These are phyloP conservation scores for Nigrospora sphaerica DNA, from an alignment of 2,329 filamentous ascomycete genomes.

Conservation along the genomic window DNA sequence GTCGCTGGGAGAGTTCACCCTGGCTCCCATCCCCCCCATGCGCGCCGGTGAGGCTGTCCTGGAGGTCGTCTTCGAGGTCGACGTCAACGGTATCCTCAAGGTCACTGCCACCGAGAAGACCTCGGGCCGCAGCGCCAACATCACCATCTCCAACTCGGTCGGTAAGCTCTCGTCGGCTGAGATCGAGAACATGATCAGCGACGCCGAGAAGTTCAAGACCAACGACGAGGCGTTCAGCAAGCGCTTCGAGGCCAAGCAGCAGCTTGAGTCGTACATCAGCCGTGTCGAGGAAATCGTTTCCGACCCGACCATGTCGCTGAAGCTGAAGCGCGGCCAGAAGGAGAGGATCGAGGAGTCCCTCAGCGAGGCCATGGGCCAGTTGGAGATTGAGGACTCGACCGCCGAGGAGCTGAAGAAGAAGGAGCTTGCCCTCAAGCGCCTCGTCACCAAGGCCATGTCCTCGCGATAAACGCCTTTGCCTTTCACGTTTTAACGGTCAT, in stretches of 20 bases:
- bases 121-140: constrained; percentile 95
- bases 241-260: constrained; percentile 98
- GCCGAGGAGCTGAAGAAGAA: constrained; percentile 99
- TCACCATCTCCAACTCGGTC: constrained; percentile 99
- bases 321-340: constrained; percentile 98
- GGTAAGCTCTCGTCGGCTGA: constrained; percentile 92
- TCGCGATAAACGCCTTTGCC: constrained; percentile 59
- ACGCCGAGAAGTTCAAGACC: constrained; percentile 98
- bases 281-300: constrained; percentile 98
- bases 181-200: constrained; percentile 97
- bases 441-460: constrained; percentile 97
- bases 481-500: background rate
- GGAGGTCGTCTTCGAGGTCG: constrained; percentile 97
- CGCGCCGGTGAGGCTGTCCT: constrained; percentile 92
- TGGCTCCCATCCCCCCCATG: constrained; percentile 83
- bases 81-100: constrained; percentile 99
- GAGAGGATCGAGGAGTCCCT: constrained; percentile 98
- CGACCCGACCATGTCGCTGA: constrained; percentile 90
- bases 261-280: constrained; percentile 97
- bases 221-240: constrained; percentile 98
- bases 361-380: constrained; percentile 93
- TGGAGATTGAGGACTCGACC: constrained; percentile 86
- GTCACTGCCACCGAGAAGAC: constrained; percentile 99
- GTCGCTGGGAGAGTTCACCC: constrained; percentile 92
- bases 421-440: constrained; percentile 94